A percentile compares a stretch with the other conserved stretches of the same genome.
Conservation (phyloP, 2,329 filamentous ascomycete species). For the Curvularia sp. region DNA sequence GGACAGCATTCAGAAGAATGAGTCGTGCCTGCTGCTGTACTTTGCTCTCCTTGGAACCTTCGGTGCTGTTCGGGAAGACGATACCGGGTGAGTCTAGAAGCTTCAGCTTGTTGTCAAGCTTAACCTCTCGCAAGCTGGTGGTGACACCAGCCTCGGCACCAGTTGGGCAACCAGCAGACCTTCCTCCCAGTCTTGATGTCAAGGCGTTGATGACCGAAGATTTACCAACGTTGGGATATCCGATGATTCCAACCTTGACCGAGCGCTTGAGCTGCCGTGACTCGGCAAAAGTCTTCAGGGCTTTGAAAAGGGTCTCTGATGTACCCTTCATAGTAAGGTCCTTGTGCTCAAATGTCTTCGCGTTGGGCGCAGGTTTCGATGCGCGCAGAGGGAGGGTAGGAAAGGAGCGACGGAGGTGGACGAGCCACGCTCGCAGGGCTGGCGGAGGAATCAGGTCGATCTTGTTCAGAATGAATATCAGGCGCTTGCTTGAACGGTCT, state of each 20-base stretch:
- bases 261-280: conserved; percentile 85
- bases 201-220: conserved; percentile 96
- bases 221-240: conserved; percentile 96
- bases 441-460: conserved; percentile 86
- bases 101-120: conserved; percentile 93
- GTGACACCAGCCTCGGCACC: conserved; percentile 93
- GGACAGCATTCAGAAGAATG: conserved; percentile 87
- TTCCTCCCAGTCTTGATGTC: conserved; percentile 75
- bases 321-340: conserved; percentile 87
- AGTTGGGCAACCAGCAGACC: conserved; percentile 77
- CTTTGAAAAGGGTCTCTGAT: conserved; percentile 82
- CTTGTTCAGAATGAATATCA: conserved; percentile 95
- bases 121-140: conserved; percentile 85
- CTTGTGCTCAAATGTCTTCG: conserved; percentile 90
- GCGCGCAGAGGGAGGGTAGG: conserved; percentile 89
- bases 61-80: conserved; percentile 79
- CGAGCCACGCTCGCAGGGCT: conserved; percentile 84
- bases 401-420: conserved; percentile 85
- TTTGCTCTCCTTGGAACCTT: conserved; percentile 57
- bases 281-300: conserved; percentile 87
- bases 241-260: conserved; percentile 90
- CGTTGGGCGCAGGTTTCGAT: conserved; percentile 80
- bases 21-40: conserved; percentile 82
- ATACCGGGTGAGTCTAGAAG: conserved; percentile 94
- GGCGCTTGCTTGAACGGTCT: conserved; percentile 79